Evolutionary conservation across 2,329 filamentous ascomycete species (phyloP).

Genomic region (Aspergillus pseudoterreus): DNA sequence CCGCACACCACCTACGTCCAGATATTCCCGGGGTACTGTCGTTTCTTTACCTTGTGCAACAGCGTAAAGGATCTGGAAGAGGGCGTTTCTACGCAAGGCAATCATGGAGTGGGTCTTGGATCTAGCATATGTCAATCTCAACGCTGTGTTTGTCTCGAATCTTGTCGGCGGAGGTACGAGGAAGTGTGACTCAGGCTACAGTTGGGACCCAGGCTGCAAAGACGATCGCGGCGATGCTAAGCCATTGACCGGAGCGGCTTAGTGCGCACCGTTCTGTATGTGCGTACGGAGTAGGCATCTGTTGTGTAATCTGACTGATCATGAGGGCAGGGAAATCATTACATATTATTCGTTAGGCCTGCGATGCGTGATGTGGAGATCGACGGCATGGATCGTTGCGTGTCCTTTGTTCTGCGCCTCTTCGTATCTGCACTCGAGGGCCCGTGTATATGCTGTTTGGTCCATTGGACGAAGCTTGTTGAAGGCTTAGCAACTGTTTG

Average conservation of each 20-base stretch:
- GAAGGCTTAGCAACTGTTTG: background rate
- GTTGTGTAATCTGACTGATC: background rate
- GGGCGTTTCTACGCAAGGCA: too few relatives aligned
- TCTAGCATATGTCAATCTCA: too few relatives aligned
- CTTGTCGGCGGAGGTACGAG: too few relatives aligned
- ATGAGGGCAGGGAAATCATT: background rate
- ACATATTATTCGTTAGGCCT: conserved; percentile 3
- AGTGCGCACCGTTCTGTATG: background rate
- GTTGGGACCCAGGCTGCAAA: too few relatives aligned
- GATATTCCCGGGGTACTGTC: too few relatives aligned
- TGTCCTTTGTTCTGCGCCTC: background rate
- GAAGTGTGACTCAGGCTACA: too few relatives aligned
- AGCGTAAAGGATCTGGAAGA: too few relatives aligned
- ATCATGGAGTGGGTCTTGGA: too few relatives aligned
- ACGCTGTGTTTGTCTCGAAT: too few relatives aligned
- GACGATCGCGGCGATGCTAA: too few relatives aligned
- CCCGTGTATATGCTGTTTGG: background rate
- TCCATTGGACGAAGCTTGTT: background rate
- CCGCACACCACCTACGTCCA: background rate
- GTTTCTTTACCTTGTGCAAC: too few relatives aligned
- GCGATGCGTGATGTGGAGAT: conserved; percentile 16
- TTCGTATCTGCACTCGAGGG: background rate
- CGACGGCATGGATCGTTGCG: conserved; percentile 10
- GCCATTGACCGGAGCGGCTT: too few relatives aligned
- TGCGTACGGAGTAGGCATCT: background rate